These are phyloP conservation scores for Uromyces viciae-fabae DNA, from an alignment of 1,284 basidiomycete species.

Conservation along the genomic window DNA sequence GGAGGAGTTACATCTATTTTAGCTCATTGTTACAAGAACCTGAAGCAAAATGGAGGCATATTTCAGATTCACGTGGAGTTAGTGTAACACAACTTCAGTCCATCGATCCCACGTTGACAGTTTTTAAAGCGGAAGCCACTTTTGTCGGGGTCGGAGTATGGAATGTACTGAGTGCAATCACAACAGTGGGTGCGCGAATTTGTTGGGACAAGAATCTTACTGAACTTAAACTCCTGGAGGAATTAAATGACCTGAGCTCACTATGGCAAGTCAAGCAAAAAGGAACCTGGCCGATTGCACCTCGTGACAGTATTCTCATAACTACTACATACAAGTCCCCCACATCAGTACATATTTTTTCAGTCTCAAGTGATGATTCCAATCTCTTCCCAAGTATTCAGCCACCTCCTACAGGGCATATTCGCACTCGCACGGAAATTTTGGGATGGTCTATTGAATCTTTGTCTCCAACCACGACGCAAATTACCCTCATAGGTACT, in stretches of 20 bases:
- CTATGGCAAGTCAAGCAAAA: constrained; percentile 85
- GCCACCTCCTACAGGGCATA: constrained; percentile 67
- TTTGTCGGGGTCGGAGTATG: constrained; percentile 94
- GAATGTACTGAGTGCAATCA: constrained; percentile 88
- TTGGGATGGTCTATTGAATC: constrained; percentile 97
- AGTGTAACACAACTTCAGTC: constrained; percentile 77
- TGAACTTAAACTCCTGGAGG: constrained; percentile 76
- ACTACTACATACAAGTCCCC: constrained; percentile 97
- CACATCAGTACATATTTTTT: constrained; percentile 88
- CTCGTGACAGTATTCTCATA: constrained; percentile 82
- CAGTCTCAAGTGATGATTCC: constrained; percentile 86
- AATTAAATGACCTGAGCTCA: constrained; percentile 85
- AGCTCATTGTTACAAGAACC: constrained; percentile 95
- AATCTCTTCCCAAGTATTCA: constrained; percentile 78
- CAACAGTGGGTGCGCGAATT: constrained; percentile 72
- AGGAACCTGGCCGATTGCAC: constrained; percentile 86
- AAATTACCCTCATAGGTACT: constrained; percentile 71
- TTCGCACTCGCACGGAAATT: constrained; percentile 89
- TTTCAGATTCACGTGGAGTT: constrained; percentile 40
- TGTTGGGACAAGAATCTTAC: constrained; percentile 90
- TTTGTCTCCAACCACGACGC: constrained; percentile 88
- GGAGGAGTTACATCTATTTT: constrained; percentile 96
- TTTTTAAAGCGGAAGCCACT: constrained; percentile 92
- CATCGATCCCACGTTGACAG: constrained; percentile 92
- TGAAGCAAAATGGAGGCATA: constrained; percentile 86